Base-by-base conservation (phyloP, 1,284 basidiomycete genomes). In the Moesziomyces aphidis region DNA sequence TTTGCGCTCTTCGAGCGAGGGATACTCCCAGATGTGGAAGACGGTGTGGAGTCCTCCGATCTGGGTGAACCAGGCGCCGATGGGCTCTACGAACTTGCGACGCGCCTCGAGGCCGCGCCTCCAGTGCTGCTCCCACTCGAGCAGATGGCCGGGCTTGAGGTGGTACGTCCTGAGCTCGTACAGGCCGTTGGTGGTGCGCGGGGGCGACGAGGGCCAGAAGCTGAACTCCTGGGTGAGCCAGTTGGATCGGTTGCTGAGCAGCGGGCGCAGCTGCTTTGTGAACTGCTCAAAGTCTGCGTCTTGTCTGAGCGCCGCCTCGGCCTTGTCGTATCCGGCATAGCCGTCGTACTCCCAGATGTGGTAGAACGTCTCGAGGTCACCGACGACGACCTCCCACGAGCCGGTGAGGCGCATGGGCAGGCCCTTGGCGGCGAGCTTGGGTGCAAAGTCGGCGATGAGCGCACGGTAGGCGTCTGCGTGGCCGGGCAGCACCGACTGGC, bases 91-190 rank as follows among this genome's bases (percentile, higher is more conserved):
- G 49, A 77, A 83, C 50, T 74, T 72, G 23, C 77, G 60, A 9
- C 82, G 76, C 1, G 82, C 82, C 47, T 83, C 82, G 49, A 83
- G 66, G 15, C 82, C 82, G 23, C 76, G 64, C 55, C 80, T 74
- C 82, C 82, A 83, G 66, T 81, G 74, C 52, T 77, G 71, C 49
- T 82, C 80, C 82, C 81, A 83, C 46, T 83, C 80, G 21, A 84
- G 55, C 53, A 84, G 60, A 34, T 77, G 66, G 3, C 82, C 82
- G 5, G 82, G 81, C 59, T 76, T 77, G 50, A 84, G 65, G 50
- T 82, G 76, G 68, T 84, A 83, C 9, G 80, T 83, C 17, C 81
- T 63, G 45, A 81, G 55, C 62, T 84, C 82, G 55, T 79, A 83
- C 22, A 82, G 60, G 2, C 71, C 65, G 55, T 74, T 72, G 15